These are phyloP conservation scores for Debaryomyces singareniensis DNA, from an alignment of 1,139 yeast species.

Conservation along the genomic window DNA sequence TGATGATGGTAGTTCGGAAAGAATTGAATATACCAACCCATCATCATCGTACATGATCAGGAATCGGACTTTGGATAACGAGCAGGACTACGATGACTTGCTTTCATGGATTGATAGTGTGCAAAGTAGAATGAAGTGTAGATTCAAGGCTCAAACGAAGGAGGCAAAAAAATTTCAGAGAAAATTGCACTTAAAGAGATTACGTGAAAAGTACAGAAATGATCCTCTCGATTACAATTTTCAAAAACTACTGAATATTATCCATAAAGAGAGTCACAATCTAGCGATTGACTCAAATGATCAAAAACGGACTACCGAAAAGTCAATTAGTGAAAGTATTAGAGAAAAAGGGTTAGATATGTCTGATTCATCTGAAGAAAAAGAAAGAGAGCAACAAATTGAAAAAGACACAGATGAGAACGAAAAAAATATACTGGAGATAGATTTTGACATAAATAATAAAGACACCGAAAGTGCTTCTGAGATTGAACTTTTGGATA, in stretches of 20 bases:
- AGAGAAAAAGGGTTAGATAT: too few species aligned
- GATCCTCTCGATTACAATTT: conserved; percentile 36
- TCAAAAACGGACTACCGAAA: too few species aligned
- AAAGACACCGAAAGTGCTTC: too few species aligned
- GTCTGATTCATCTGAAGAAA: conserved; percentile 5
- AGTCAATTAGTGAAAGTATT: too few species aligned
- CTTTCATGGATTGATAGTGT: conserved; percentile 48
- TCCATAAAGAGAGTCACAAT: too few species aligned
- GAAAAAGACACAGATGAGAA: conserved; percentile 6
- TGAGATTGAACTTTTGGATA: too few species aligned
- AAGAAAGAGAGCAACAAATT: conserved; percentile 8
- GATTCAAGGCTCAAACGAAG: conserved; percentile 30
- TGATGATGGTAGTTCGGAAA: too few species aligned
- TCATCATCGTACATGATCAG: too few species aligned
- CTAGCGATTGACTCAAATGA: too few species aligned
- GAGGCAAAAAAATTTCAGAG: conserved; percentile 30
- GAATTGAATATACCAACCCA: too few species aligned
- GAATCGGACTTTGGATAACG: not conserved
- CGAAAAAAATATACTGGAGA: conserved; percentile 4
- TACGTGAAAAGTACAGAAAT: conserved; percentile 18
- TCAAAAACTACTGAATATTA: conserved; percentile 6
- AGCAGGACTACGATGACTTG: conserved; percentile 25
- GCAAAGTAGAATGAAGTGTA: conserved; percentile 32
- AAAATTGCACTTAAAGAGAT: conserved; percentile 22
- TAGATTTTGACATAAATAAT: too few species aligned